Base-by-base conservation (phyloP, 495 filamentous ascomycete genomes). In the Daldinia caldariorum region DNA sequence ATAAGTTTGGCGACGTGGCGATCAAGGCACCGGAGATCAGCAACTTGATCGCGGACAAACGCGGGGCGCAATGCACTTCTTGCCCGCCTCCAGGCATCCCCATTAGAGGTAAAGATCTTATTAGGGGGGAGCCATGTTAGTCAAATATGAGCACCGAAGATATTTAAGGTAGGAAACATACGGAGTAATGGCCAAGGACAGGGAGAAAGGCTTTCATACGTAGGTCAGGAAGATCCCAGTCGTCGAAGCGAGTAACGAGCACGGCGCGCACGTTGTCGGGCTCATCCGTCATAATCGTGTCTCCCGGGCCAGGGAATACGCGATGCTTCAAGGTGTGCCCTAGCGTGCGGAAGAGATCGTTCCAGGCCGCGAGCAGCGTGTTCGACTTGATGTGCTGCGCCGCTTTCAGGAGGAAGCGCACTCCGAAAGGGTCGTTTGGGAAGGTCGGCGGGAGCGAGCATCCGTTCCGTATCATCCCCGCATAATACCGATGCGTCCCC, bases 181-280 rank as follows among this genome's bases (percentile, higher is more conserved):
- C 43, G 58, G 77, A 79, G 34, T 80, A 70, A 7, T 45, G 70
- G 0, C 82, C 82, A 8, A 83, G 69, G 0, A 82, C 66, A 2
- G 77, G 76, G 14, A 80, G 63, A 18, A 76, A 62, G 14, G 72
- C 66, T 31, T 71, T 43, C 12, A 80, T 72, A 1, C 82, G 65
- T 22, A 79, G 66, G 0, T 67, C 71, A 4, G 67, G 80, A 20
- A 83, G 63, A 39, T 64, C 70, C 78, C 79, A 84, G 65, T 90
- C 90, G 26, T 89, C 83, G 74, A 96, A 93, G 31, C 89, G 56
- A 12, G 51, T 31, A 58, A 39, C 62, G 4, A 95, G 83, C 4
- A 94, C 79, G 0, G 90, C 82, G 67, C 93, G 89, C 66, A 96
- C 77, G 75, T 94, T 95, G 63, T 92, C 88, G 0, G 88, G 88